Evolutionary conservation across 768 basidiomycete genomes (phyloP), one percentile per base, ranked within the genome.

Genomic region (Glaciozyma antarctica): DNA sequence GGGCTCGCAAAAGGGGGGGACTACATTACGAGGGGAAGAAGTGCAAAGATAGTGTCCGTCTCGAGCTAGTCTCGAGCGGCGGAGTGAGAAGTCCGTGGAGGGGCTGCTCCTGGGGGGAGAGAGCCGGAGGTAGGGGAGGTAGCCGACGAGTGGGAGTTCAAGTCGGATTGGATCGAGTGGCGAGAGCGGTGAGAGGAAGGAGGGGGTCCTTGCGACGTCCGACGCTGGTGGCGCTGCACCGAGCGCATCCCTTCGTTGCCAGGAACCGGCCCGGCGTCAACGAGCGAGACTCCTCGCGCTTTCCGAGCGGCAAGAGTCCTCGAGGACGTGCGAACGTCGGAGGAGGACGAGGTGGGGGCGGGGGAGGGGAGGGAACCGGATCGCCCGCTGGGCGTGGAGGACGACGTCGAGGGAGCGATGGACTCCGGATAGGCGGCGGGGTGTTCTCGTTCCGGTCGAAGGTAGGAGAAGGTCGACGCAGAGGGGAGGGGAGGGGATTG

Each of bases 181-280:
- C 57, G 57, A n/a, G 57, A 58, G 38, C 57, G 57, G 15, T n/a
- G 43, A 1, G 57, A 15, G 13, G 26, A 26, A 13, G 41, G 41
- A 6, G 38, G 21, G 22, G 34, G 32, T 26, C 34, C 43, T 28
- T 58, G 57, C 43, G 43, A 26, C n/a, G 13, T 43, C 4, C 43
- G 22, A 24, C 57, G 41, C 26, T 38, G 28, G 13, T 58, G 57
- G 7, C 69, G 63, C 63, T 70, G 63, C 6, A 67, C 66, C 12
- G 59, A 49, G 1, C 69, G 60, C 15, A 64, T 24, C 34, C 38
- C 38, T 34, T 61, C 21, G 26, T 53, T 47, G 44, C 82, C 82
- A 48, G 88, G 85, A 3, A 92, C 87, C 47, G 89, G 90, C 19
- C 93, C 93, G 72, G 83, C 78, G 70, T 97, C 93, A 61, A 82